Conservation (phyloP, 352 stramenopile genomes). For the Globisporangium parvum region DNA sequence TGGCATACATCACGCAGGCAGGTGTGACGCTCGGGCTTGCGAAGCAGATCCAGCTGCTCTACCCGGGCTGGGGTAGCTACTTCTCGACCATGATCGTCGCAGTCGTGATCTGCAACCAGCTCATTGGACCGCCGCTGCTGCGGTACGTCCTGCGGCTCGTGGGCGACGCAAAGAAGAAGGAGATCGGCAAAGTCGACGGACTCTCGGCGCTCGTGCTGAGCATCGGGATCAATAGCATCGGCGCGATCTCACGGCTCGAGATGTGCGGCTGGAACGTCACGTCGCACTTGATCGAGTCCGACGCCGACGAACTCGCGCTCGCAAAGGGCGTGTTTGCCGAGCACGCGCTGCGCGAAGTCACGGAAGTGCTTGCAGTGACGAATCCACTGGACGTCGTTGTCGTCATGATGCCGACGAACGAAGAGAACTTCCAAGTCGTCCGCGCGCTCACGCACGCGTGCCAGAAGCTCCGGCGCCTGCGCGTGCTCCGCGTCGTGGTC, state of each 20-base stretch:
- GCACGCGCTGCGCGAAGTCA: slow-evolving; percentile 17
- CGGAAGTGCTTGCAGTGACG: slow-evolving; percentile 22
- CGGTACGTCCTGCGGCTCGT: slow-evolving; percentile 49
- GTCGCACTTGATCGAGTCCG: slow-evolving; percentile 30
- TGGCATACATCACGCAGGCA: slow-evolving; percentile 72
- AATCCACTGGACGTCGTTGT: slow-evolving; percentile 52
- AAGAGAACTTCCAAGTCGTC: slow-evolving; percentile 49
- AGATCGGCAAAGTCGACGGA: slow-evolving; percentile 51
- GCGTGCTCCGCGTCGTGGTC: slow-evolving; percentile 51
- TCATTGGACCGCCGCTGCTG: slow-evolving; percentile 51
- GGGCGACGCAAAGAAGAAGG: slow-evolving; percentile 49
- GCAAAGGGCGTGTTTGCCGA: slow-evolving; percentile 12
- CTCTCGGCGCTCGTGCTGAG: slow-evolving; percentile 34
- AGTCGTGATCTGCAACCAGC: slow-evolving; percentile 66
- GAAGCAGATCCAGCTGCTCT: slow-evolving; percentile 68
- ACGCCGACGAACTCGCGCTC: slow-evolving; percentile 18
- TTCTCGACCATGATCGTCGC: slow-evolving; percentile 74
- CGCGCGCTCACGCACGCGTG: slow-evolving; percentile 41
- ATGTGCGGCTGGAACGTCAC: slow-evolving; percentile 58
- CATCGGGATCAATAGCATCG: slow-evolving; percentile 22
- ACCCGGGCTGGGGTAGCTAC: slow-evolving; percentile 61
- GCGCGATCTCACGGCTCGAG: slow-evolving; percentile 40
- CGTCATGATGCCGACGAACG: slow-evolving; percentile 55
- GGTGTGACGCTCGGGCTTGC: slow-evolving; percentile 61
- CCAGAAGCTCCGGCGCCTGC: slow-evolving; percentile 36